Evolutionary conservation across 352 stramenopile species (phyloP).

Genomic region (Phytopythium ostracodes): DNA sequence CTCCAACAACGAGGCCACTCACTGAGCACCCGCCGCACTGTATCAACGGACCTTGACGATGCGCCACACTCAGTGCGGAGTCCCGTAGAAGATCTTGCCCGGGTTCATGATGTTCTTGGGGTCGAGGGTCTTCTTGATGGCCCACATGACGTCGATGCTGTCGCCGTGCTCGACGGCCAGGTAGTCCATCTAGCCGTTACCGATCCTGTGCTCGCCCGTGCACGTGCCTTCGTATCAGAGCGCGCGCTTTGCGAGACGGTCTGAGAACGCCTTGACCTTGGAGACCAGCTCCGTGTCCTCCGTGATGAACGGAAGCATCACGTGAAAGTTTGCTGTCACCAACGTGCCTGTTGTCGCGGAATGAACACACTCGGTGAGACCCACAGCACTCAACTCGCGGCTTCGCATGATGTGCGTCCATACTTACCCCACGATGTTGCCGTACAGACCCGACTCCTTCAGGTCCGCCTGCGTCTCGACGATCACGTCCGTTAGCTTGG

Average conservation of each 20-base stretch:
- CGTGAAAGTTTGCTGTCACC: slow-evolving; percentile 98
- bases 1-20: too few relatives aligned
- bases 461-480: slow-evolving; percentile 91
- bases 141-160: slow-evolving; percentile 90
- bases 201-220: slow-evolving; percentile 97
- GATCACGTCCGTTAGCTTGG: slow-evolving; percentile 91
- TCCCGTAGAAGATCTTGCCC: slow-evolving; percentile 92
- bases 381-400: too few relatives aligned
- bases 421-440: slow-evolving; percentile 86
- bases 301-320: slow-evolving; percentile 91
- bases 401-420: too few relatives aligned
- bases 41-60: not conserved
- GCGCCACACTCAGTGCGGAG: slow-evolving; percentile 10
- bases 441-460: slow-evolving; percentile 82
- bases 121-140: slow-evolving; percentile 94
- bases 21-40: too few relatives aligned
- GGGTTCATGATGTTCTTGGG: slow-evolving; percentile 97
- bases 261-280: slow-evolving; percentile 88
- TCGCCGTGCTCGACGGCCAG: slow-evolving; percentile 89
- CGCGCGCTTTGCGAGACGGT: slow-evolving; percentile 72
- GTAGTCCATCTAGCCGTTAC: slow-evolving; percentile 94
- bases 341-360: slow-evolving; percentile 17
- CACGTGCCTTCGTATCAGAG: slow-evolving; percentile 93
- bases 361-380: too few relatives aligned
- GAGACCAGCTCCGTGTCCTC: slow-evolving; percentile 83